Conservation (phyloP, 2,329 filamentous ascomycete genomes). For the Fusarium lyarnte region DNA sequence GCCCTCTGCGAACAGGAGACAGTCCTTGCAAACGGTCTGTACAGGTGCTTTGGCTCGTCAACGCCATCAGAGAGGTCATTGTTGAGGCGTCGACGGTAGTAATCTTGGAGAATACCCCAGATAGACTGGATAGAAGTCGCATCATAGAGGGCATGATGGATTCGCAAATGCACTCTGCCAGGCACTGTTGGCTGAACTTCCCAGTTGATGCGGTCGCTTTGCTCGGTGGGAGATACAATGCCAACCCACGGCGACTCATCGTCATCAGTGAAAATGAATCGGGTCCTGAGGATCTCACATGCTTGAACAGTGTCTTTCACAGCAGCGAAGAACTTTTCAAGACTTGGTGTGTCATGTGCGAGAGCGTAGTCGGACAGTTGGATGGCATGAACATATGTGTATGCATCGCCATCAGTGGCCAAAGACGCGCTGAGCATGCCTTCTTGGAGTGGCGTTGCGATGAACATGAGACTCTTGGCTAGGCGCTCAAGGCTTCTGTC, state of each 20-base stretch:
- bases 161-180: neutral
- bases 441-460: constrained; percentile 19
- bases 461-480: constrained; percentile 11
- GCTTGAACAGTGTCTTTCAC: constrained; percentile 1
- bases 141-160: constrained; percentile 22
- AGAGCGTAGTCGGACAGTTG: constrained; percentile 5
- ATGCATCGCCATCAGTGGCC: constrained; percentile 4
- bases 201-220: constrained; percentile 13
- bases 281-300: constrained; percentile 14
- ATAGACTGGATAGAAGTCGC: neutral
- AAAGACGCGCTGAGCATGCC: constrained; percentile 26
- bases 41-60: neutral
- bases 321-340: constrained; percentile 11
- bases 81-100: neutral
- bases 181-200: neutral
- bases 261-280: constrained; percentile 16
- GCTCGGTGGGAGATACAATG: constrained; percentile 13
- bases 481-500: neutral
- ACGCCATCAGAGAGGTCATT: neutral
- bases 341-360: neutral
- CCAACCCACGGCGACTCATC: constrained; percentile 20
- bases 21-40: constrained; percentile 9
- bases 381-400: constrained; percentile 9
- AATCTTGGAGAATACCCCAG: neutral
- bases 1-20: neutral